Percentiles rank a stretch among this genome's conserved stretches.
Evolutionary conservation across 2,329 filamentous ascomycete genomes (phyloP).

Genomic region (Fusarium sterilihyphosum): DNA sequence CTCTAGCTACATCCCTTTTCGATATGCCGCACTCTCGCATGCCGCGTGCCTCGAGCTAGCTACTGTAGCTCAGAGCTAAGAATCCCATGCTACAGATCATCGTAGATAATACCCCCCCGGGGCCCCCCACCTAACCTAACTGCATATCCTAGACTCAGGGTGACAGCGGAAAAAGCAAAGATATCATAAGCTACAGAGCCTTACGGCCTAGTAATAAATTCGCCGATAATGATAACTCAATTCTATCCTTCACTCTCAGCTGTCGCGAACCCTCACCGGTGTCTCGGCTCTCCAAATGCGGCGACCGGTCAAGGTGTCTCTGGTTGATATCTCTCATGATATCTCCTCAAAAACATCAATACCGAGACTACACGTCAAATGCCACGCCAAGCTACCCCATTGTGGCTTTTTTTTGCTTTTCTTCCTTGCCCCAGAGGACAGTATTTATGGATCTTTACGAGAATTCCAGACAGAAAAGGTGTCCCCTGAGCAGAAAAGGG

Average conservation of each 20-base stretch:
- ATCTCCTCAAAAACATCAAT: neutral
- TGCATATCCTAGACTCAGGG: neutral
- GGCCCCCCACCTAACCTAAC: neutral
- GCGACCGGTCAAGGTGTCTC: constrained; percentile 4
- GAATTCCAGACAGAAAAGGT: constrained; percentile 2
- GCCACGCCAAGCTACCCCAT: neutral
- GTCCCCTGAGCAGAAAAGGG: neutral
- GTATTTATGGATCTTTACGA: neutral
- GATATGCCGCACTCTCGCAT: constrained; percentile 8
- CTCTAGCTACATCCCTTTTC: neutral
- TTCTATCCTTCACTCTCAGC: neutral
- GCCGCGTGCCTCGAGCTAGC: neutral
- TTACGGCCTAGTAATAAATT: neutral
- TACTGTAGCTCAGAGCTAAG: neutral
- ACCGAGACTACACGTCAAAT: neutral
- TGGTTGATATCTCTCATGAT: neutral
- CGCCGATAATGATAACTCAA: constrained; percentile 16
- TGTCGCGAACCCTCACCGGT: constrained; percentile 14
- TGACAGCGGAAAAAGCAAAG: neutral
- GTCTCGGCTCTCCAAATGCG: neutral
- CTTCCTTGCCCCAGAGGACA: neutral
- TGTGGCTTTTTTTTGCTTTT: neutral
- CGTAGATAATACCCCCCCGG: neutral
- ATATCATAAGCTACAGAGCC: neutral
- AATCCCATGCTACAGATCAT: neutral